These are phyloP conservation scores for Clonostachys rhizophaga DNA, from an alignment of 2,329 filamentous ascomycete genomes.

Conservation along the genomic window DNA sequence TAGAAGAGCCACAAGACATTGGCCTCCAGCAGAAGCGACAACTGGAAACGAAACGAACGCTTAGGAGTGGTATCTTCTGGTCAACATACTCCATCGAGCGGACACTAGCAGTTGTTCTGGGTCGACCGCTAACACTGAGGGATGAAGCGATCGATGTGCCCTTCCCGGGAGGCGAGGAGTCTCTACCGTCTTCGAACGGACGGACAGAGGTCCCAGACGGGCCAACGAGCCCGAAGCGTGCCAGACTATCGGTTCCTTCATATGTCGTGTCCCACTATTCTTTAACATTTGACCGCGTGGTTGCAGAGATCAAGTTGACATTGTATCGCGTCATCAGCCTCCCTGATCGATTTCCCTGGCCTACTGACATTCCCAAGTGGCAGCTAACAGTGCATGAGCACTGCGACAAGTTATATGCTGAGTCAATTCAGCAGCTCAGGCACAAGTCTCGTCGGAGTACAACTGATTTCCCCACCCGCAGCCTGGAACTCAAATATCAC, in stretches of 20 bases:
- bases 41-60: no score
- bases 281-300: background rate
- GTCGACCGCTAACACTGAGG: conserved; percentile 6
- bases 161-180: conserved; percentile 2
- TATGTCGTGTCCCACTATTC: background rate
- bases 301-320: background rate
- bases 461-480: conserved; percentile 9
- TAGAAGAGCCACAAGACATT: no score
- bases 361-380: conserved; percentile 10
- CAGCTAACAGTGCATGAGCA: conserved; percentile 8
- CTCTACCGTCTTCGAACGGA: no score
- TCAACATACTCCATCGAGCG: conserved; percentile 8
- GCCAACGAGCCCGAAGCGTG: no score
- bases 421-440: background rate
- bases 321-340: conserved; percentile 7
- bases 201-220: no score
- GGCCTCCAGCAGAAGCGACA: no score
- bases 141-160: conserved; percentile 9
- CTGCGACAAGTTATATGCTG: conserved; percentile 5
- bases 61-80: conserved; percentile 7
- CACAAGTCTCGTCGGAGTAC: conserved; percentile 3
- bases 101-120: conserved; percentile 6
- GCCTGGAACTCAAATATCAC: conserved; percentile 20
- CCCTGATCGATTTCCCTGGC: conserved; percentile 14
- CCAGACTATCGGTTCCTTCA: no score